phyloP scores from a whole-genome alignment of 225 moss, liverwort and hornwort genomes.

The Sphagnum contortum region DNA sequence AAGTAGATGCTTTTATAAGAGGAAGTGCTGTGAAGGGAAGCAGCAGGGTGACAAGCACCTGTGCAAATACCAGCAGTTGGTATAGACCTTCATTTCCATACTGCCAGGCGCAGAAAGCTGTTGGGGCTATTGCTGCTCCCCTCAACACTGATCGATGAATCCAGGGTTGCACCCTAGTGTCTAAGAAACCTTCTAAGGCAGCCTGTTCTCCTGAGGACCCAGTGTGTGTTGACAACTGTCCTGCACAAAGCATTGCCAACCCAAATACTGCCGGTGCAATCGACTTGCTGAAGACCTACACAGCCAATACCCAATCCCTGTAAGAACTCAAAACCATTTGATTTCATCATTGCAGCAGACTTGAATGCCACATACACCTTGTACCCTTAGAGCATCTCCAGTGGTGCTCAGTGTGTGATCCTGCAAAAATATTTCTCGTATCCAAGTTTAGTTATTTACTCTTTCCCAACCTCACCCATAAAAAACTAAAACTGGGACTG shows the following conservation, averaged over 20 bases:
- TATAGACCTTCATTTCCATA: conserved; percentile 76
- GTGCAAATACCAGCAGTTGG: conserved; percentile 58
- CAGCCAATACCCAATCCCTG: too few species aligned
- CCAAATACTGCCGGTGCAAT: conserved; percentile 63
- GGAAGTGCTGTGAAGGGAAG: conserved; percentile 82
- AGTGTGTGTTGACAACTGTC: conserved; percentile 64
- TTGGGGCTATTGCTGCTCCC: conserved; percentile 53
- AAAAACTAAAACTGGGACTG: too few species aligned
- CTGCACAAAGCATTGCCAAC: conserved; percentile 61
- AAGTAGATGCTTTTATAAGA: conserved; percentile 73
- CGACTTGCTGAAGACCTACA: conserved; percentile 68
- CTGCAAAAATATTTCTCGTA: too few species aligned
- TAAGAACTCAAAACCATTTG: too few species aligned
- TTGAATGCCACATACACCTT: too few species aligned
- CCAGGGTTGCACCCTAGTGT: conserved; percentile 60
- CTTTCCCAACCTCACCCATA: too few species aligned
- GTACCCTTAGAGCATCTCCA: too few species aligned
- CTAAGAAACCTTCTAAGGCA: conserved; percentile 59
- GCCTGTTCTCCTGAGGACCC: conserved; percentile 66
- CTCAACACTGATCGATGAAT: conserved; percentile 59
- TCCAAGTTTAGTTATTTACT: too few species aligned
- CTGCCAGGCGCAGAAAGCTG: conserved; percentile 51
- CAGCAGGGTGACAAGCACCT: conserved; percentile 65
- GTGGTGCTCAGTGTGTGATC: too few species aligned
- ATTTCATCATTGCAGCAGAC: too few species aligned